phyloP scores from a whole-genome alignment of 2,329 filamentous ascomycete species.

The Annulohypoxylon truncatum region DNA sequence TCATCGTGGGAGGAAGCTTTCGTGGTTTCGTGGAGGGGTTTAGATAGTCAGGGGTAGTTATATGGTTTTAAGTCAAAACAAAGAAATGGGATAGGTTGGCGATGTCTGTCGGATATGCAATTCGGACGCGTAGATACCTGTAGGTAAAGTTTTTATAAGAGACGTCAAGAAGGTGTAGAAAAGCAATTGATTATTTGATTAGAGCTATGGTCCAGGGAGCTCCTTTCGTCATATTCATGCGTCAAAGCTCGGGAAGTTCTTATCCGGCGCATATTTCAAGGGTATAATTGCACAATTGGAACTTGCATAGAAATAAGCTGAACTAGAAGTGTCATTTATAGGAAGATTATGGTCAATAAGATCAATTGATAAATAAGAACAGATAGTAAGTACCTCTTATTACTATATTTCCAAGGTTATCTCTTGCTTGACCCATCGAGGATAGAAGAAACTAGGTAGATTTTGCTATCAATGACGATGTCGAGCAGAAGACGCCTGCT shows the following conservation, averaged over 20 bases:
- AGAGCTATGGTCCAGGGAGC: constrained; percentile 3
- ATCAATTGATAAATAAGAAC: neutral
- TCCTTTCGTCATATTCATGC: constrained; percentile 24
- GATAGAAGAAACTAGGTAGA: neutral
- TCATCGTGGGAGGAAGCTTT: constrained; percentile 23
- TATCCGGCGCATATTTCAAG: constrained; percentile 24
- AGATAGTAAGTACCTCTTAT: neutral
- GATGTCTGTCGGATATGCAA: neutral
- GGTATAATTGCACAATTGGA: neutral
- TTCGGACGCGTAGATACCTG: neutral
- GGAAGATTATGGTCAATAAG: neutral
- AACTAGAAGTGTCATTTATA: neutral
- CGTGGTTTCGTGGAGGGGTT: neutral
- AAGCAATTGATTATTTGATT: neutral
- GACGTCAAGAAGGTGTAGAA: neutral
- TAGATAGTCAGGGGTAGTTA: neutral
- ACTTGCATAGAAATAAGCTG: neutral
- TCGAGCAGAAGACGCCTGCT: neutral
- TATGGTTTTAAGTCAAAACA: neutral
- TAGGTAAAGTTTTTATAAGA: neutral
- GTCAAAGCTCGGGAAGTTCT: constrained; percentile 22
- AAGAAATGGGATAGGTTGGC: neutral
- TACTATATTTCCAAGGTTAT: too few relatives aligned
- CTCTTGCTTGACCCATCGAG: neutral
- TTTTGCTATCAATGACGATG: neutral